These are phyloP conservation scores for Cladophialophora carrionii DNA, from an alignment of 2,329 filamentous ascomycete genomes.

Conservation along the genomic window DNA sequence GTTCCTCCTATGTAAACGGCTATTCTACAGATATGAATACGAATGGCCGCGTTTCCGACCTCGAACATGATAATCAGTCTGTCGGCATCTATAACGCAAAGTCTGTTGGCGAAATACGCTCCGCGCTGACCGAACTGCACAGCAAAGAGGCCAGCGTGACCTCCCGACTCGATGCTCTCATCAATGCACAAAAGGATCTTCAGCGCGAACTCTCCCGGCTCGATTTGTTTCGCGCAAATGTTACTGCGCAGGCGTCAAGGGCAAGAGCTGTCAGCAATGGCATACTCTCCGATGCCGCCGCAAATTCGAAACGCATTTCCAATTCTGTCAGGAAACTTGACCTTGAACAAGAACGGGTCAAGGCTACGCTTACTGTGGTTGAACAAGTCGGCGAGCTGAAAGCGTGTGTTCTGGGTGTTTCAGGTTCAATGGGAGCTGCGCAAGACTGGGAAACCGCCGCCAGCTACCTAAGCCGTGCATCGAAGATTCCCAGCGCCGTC, in stretches of 20 bases:
- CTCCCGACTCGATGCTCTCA: conserved; percentile 71
- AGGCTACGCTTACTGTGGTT: conserved; percentile 85
- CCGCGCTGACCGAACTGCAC: conserved; percentile 74
- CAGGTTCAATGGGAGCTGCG: conserved; percentile 94
- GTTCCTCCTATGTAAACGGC: background rate
- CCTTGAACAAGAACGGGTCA: conserved; percentile 86
- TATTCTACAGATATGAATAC: conserved; percentile 20
- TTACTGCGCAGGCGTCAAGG: conserved; percentile 83
- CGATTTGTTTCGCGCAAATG: conserved; percentile 83
- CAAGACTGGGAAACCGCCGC: conserved; percentile 99
- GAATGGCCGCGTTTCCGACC: conserved; percentile 26
- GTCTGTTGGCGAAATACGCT: conserved; percentile 77
- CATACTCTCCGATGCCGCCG: conserved; percentile 84
- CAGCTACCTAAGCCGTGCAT: conserved; percentile 81
- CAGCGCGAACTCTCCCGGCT: conserved; percentile 83
- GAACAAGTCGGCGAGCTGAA: conserved; percentile 97
- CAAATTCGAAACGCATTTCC: conserved; percentile 83
- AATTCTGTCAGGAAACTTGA: conserved; percentile 85
- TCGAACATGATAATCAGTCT: conserved; percentile 21
- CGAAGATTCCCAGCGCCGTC: conserved; percentile 77
- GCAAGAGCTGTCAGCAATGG: conserved; percentile 82
- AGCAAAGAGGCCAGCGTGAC: conserved; percentile 75
- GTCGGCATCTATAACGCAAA: conserved; percentile 67
- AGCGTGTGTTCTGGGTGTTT: conserved; percentile 90
- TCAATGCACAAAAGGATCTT: conserved; percentile 83